phyloP scores from a whole-genome alignment of 805 yeast genomes.

The Clavispora carvajalis region DNA sequence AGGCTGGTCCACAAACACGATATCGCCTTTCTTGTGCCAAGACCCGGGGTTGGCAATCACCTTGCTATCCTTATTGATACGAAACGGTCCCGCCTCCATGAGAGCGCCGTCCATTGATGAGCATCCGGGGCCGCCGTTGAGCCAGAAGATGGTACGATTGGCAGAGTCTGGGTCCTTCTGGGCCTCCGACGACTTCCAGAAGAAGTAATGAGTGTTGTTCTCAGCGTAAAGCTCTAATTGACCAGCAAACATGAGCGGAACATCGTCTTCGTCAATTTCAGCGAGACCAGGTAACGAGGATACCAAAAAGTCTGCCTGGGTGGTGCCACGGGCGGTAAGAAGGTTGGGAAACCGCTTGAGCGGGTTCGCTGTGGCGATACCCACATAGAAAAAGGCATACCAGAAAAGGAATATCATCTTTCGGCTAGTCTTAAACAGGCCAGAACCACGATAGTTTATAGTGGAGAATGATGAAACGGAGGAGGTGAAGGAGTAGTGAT shows the following conservation, averaged over 20 bases:
- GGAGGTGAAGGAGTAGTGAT: not conserved
- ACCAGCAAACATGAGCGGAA: slow-evolving; percentile 60
- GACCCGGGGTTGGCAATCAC: slow-evolving; percentile 63
- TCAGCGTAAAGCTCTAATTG: slow-evolving; percentile 53
- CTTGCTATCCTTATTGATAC: slow-evolving; percentile 43
- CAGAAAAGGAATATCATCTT: not conserved
- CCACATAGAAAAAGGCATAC: slow-evolving; percentile 2
- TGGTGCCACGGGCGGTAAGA: slow-evolving; percentile 4
- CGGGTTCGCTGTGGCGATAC: slow-evolving; percentile 11
- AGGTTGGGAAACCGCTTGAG: slow-evolving; percentile 5
- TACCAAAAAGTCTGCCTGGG: slow-evolving; percentile 20
- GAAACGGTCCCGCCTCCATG: slow-evolving; percentile 86
- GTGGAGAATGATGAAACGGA: not conserved
- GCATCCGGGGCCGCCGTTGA: slow-evolving; percentile 98
- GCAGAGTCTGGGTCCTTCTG: slow-evolving; percentile 24
- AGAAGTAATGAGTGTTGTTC: slow-evolving; percentile 58
- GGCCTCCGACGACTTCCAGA: slow-evolving; percentile 62
- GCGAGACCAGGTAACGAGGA: slow-evolving; percentile 34
- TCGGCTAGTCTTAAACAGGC: too few species aligned
- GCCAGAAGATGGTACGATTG: slow-evolving; percentile 68
- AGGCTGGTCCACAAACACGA: slow-evolving; percentile 91
- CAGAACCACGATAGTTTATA: too few species aligned
- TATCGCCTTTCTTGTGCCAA: slow-evolving; percentile 76
- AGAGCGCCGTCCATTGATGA: slow-evolving; percentile 97
- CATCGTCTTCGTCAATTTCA: slow-evolving; percentile 25